Conservation (phyloP, 164 flowering plant genomes). For the Vitis riparia region DNA sequence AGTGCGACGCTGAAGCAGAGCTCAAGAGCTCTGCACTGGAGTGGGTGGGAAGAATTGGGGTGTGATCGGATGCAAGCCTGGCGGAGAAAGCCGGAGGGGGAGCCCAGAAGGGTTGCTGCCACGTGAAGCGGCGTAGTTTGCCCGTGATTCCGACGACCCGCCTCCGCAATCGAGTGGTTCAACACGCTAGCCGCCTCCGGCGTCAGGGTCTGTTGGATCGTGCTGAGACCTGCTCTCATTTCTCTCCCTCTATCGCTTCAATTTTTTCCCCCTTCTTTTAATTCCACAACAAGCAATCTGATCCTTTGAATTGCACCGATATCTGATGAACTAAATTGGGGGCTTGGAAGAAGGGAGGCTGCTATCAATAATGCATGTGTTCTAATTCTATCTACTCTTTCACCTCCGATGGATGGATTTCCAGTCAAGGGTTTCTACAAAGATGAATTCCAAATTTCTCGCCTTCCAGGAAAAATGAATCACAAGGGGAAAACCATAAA, state of each 20-base stretch:
- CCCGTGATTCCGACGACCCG: slow-evolving; percentile 80
- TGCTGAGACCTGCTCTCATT: slow-evolving; percentile 84
- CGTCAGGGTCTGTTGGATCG: slow-evolving; percentile 88
- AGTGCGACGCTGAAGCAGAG: slow-evolving; percentile 98
- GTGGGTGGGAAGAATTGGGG: slow-evolving; percentile 94
- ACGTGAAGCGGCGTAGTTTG: slow-evolving; percentile 98
- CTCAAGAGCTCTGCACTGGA: slow-evolving; percentile 97
- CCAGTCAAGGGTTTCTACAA: no score
- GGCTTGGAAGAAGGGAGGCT: no score
- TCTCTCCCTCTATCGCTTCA: neutral
- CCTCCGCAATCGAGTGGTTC: slow-evolving; percentile 84
- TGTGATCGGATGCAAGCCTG: slow-evolving; percentile 95
- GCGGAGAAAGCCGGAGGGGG: slow-evolving; percentile 78
- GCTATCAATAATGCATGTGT: no score
- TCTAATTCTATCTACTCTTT: no score
- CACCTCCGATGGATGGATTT: no score
- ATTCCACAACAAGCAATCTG: no score
- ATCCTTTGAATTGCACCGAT: no score
- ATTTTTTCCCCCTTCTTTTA: no score
- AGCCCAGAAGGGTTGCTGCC: slow-evolving; percentile 79
- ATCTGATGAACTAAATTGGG: no score
- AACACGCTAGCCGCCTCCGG: slow-evolving; percentile 86
- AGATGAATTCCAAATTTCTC: no score
- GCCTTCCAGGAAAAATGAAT: no score
- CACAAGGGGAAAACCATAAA: no score